phyloP scores from a whole-genome alignment of 176 grass and related monocot genomes.

The Thinopyrum elongatum region DNA sequence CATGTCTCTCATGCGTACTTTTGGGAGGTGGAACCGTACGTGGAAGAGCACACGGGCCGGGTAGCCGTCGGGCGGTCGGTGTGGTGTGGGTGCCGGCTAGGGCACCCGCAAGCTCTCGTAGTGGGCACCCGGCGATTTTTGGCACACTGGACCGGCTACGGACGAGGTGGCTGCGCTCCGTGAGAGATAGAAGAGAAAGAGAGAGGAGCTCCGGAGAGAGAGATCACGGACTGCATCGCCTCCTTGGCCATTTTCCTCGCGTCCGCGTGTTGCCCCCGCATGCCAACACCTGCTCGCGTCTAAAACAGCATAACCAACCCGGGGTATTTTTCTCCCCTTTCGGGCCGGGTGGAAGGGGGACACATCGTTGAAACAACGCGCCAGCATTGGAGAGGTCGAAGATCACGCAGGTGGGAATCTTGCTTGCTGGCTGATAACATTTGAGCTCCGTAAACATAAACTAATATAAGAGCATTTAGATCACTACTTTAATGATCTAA shows the following conservation, averaged over 20 bases:
- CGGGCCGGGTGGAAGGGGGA: background rate
- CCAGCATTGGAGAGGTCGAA: constrained; percentile 53
- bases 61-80: background rate
- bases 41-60: background rate
- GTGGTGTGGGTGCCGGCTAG: background rate
- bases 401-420: constrained; percentile 27
- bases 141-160: background rate
- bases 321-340: background rate
- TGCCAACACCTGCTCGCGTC: background rate
- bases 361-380: constrained; percentile 24
- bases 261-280: background rate
- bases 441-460: too few species aligned
- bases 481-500: too few species aligned
- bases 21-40: background rate
- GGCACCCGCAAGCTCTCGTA: too few species aligned
- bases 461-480: too few species aligned
- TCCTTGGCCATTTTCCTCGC: background rate
- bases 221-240: background rate
- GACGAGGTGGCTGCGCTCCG: background rate
- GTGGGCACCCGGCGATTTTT: too few species aligned
- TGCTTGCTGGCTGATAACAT: background rate
- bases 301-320: background rate
- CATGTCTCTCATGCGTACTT: background rate
- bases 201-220: too few species aligned
- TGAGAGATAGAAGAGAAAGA: background rate